Percentiles rank a stretch among this genome's conserved stretches.
Conservation (phyloP, 2,329 filamentous ascomycete genomes). For the Calonectria crousiana region DNA sequence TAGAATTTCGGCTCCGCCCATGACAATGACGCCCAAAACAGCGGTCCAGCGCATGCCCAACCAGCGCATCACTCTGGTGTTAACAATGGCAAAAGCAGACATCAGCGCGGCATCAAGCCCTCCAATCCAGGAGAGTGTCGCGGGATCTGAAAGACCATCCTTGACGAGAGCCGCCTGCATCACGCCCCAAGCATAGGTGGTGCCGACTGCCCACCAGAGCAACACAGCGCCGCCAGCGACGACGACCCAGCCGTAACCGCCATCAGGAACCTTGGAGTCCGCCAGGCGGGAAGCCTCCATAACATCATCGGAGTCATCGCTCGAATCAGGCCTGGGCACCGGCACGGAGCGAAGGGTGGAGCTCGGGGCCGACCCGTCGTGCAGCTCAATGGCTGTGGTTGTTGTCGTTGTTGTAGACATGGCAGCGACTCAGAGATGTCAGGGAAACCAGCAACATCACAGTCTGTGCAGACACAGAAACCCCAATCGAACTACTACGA, state of each 20-base stretch:
- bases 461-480: background rate
- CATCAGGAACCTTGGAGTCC: slow-evolving; percentile 63
- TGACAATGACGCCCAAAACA: slow-evolving; percentile 61
- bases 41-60: slow-evolving; percentile 62
- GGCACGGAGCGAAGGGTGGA: slow-evolving; percentile 12
- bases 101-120: slow-evolving; percentile 64
- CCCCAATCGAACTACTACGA: background rate
- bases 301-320: slow-evolving; percentile 33
- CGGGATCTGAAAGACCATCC: slow-evolving; percentile 59
- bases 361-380: slow-evolving; percentile 1
- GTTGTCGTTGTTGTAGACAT: slow-evolving; percentile 7
- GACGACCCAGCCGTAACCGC: slow-evolving; percentile 69
- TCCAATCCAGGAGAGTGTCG: slow-evolving; percentile 70
- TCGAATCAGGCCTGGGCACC: background rate
- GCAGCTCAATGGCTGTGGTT: slow-evolving; percentile 24
- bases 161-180: slow-evolving; percentile 68
- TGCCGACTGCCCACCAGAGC: slow-evolving; percentile 69
- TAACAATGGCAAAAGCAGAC: slow-evolving; percentile 64
- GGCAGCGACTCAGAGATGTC: background rate
- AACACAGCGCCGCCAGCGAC: slow-evolving; percentile 63
- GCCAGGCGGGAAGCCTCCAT: slow-evolving; percentile 58
- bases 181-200: slow-evolving; percentile 70
- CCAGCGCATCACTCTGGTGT: slow-evolving; percentile 61
- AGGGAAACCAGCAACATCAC: background rate
- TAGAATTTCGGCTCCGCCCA: slow-evolving; percentile 63